These are phyloP conservation scores for Platismatia glauca DNA, from an alignment of 495 filamentous ascomycete genomes.

Conservation along the genomic window DNA sequence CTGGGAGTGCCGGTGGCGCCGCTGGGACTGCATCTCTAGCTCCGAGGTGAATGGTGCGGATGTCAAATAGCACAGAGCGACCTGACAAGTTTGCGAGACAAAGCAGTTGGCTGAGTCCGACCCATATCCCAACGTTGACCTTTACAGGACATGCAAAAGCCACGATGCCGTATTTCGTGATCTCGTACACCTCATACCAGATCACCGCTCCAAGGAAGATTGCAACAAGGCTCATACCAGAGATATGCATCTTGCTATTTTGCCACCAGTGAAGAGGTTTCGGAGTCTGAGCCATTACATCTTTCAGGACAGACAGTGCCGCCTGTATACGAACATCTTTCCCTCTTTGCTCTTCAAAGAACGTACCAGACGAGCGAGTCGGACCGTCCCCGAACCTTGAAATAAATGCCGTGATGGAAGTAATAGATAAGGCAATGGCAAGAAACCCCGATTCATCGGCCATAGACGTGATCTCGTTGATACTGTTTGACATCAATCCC, in stretches of 20 bases:
- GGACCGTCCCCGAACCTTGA: conserved; percentile 14
- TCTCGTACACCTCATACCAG: conserved; percentile 14
- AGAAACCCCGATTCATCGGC: conserved; percentile 16
- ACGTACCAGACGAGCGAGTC: neutral
- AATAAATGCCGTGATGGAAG: conserved; percentile 15
- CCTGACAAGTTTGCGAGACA: conserved; percentile 11
- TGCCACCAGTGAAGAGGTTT: conserved; percentile 1
- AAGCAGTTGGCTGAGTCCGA: conserved; percentile 15
- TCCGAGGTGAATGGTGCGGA: conserved; percentile 3
- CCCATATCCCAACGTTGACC: conserved; percentile 14
- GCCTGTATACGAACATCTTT: neutral
- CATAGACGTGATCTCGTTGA: conserved; percentile 12
- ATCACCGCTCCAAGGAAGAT: neutral
- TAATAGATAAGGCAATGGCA: conserved; percentile 8
- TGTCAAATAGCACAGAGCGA: conserved; percentile 6
- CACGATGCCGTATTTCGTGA: conserved; percentile 14
- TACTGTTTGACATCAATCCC: conserved; percentile 19
- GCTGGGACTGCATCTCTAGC: neutral
- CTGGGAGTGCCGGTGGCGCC: too few relatives aligned
- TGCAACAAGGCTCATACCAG: neutral
- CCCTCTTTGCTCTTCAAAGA: conserved; percentile 4
- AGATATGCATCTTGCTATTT: neutral
- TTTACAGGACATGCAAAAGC: conserved; percentile 10
- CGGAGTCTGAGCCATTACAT: neutral
- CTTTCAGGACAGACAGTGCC: neutral